A percentile compares a stretch with the other conserved stretches of the same genome.
Evolutionary conservation across 192 early-diverging fungal genomes (phyloP).

Genomic region (Oehlia diaphana): DNA sequence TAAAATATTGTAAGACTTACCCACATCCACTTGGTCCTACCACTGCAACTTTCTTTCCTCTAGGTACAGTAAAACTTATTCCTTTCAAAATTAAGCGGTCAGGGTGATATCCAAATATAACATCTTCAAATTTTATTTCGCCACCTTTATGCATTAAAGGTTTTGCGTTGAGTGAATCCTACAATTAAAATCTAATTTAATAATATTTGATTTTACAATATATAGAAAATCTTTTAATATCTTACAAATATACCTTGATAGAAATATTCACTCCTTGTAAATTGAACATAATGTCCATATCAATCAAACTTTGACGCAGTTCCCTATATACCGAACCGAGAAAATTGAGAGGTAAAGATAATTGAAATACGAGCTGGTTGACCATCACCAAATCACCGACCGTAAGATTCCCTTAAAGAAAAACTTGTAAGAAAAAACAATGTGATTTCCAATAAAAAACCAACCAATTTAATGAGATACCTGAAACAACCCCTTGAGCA

Average conservation of each 20-base stretch:
- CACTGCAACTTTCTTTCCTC: slow-evolving; percentile 85
- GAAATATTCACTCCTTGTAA: slow-evolving; percentile 59
- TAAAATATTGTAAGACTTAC: slow-evolving; percentile 42
- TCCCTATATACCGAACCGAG: slow-evolving; percentile 97
- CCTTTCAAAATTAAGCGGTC: slow-evolving; percentile 62
- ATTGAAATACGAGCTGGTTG: slow-evolving; percentile 97
- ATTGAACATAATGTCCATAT: slow-evolving; percentile 97
- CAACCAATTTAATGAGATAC: slow-evolving; percentile 4
- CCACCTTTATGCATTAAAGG: slow-evolving; percentile 61
- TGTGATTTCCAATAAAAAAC: neutral
- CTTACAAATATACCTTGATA: slow-evolving; percentile 30
- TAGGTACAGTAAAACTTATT: slow-evolving; percentile 80
- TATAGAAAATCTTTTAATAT: neutral
- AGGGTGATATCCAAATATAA: slow-evolving; percentile 85
- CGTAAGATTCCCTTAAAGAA: slow-evolving; percentile 70
- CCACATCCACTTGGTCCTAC: slow-evolving; percentile 95
- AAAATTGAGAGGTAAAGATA: slow-evolving; percentile 97
- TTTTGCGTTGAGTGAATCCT: slow-evolving; percentile 59
- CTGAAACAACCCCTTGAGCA: slow-evolving; percentile 76
- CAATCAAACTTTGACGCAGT: slow-evolving; percentile 89
- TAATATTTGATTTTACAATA: neutral
- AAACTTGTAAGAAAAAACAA: neutral
- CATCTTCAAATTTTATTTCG: slow-evolving; percentile 84
- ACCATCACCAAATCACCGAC: slow-evolving; percentile 99
- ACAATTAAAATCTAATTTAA: neutral